Conservation (phyloP, 495 filamentous ascomycete species). For the Evernia prunastri region DNA sequence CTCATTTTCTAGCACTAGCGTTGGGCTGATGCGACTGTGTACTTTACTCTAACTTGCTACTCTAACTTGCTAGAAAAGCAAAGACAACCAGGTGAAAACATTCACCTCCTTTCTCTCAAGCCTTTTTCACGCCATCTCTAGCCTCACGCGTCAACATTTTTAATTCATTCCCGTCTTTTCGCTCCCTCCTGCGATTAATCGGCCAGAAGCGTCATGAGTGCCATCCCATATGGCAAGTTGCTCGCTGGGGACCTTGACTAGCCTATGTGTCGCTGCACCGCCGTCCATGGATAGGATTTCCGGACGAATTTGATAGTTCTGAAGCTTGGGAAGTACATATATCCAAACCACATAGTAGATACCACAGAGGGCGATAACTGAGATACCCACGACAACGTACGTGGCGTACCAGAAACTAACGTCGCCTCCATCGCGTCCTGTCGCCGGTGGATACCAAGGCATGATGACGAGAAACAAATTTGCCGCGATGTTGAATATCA, state of each 20-base stretch:
- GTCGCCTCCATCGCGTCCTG: constrained; percentile 49
- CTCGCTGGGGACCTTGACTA: not conserved
- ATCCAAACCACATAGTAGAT: not conserved
- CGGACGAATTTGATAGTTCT: not conserved
- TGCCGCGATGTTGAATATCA: constrained; percentile 49
- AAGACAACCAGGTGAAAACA: too few relatives aligned
- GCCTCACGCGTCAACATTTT: too few relatives aligned
- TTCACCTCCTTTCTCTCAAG: too few relatives aligned
- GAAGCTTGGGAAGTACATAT: not conserved
- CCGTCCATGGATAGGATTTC: not conserved
- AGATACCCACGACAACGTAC: constrained; percentile 51
- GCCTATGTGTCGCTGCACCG: not conserved
- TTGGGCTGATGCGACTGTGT: too few relatives aligned
- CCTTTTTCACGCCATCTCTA: too few relatives aligned
- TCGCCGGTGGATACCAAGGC: constrained; percentile 60
- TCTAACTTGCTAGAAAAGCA: too few relatives aligned
- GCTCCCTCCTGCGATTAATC: not conserved
- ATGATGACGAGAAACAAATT: constrained; percentile 53
- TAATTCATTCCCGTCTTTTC: too few relatives aligned
- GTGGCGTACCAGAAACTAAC: constrained; percentile 66
- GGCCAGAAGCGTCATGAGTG: not conserved
- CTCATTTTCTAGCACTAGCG: too few relatives aligned
- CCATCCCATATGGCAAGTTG: not conserved
- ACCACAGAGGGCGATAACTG: constrained; percentile 25
- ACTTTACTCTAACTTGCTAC: too few relatives aligned